Conservation (phyloP, 2,329 filamentous ascomycete species). For the Penicillium thymicola region DNA sequence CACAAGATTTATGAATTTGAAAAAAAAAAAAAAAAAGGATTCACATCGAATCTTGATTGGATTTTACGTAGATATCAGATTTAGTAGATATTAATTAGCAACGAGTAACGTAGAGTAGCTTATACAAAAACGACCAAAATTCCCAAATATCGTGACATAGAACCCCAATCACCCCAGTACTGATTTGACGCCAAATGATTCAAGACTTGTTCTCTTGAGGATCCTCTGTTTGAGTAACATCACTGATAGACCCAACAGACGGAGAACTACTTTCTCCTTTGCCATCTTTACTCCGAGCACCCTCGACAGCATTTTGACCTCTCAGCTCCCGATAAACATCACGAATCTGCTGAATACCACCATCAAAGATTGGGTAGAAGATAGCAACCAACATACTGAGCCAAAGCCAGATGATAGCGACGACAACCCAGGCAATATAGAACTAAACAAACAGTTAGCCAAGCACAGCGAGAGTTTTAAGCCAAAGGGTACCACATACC, state of each 20-base stretch:
- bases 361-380: no score
- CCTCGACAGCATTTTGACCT: no score
- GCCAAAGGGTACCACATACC: no score
- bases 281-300: slow-evolving; percentile 4
- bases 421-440: no score
- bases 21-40: background rate
- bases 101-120: background rate
- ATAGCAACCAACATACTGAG: no score
- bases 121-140: background rate
- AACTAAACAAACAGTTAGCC: no score
- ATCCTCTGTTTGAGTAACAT: background rate
- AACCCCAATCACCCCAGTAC: no score
- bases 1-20: background rate
- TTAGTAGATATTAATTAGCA: background rate
- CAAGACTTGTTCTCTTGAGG: background rate
- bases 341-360: no score
- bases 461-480: no score
- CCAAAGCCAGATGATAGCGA: no score
- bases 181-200: background rate
- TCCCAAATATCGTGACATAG: background rate
- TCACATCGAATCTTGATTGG: background rate
- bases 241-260: background rate
- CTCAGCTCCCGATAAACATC: no score
- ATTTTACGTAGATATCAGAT: background rate
- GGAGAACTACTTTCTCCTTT: background rate